These are phyloP conservation scores for Pleurotus citrinopileatus DNA, from an alignment of 768 basidiomycete genomes.

Conservation along the genomic window DNA sequence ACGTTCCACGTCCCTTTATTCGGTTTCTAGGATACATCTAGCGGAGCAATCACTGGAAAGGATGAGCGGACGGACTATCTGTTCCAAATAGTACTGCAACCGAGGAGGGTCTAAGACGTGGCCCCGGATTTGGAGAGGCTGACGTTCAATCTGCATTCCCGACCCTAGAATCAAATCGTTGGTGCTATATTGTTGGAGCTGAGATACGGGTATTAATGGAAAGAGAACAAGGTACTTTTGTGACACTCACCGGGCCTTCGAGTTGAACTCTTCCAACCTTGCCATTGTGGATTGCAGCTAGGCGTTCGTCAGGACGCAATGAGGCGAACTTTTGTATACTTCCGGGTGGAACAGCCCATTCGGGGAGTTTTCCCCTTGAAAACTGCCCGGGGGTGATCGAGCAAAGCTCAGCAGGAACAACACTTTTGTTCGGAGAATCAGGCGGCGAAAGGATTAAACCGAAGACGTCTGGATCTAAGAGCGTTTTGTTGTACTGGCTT, in stretches of 20 bases:
- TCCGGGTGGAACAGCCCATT: constrained; percentile 23
- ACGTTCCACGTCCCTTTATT: constrained; percentile 27
- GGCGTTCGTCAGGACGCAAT: constrained; percentile 38
- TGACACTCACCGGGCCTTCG: constrained; percentile 10
- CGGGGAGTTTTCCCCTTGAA: constrained; percentile 41
- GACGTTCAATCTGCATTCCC: constrained; percentile 14
- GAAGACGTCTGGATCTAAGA: constrained; percentile 33
- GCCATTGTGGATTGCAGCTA: constrained; percentile 35
- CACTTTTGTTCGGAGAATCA: constrained; percentile 23
- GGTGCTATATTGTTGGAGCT: constrained; percentile 12
- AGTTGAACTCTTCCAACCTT: constrained; percentile 11
- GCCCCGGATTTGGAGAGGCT: constrained; percentile 13
- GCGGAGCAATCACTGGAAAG: not conserved
- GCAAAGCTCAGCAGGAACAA: constrained; percentile 54
- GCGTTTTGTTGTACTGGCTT: constrained; percentile 26
- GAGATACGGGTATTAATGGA: not conserved
- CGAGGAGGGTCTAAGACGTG: constrained; percentile 15
- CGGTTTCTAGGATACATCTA: constrained; percentile 16
- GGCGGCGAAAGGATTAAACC: constrained; percentile 32
- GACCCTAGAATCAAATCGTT: constrained; percentile 13
- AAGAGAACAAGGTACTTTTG: not conserved
- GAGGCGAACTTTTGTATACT: constrained; percentile 48
- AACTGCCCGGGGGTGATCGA: constrained; percentile 43
- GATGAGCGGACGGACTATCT: not conserved
- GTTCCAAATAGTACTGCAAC: constrained; percentile 11